These are phyloP conservation scores for Biscogniauxia mediterranea DNA, from an alignment of 2,329 filamentous ascomycete genomes.

Conservation along the genomic window DNA sequence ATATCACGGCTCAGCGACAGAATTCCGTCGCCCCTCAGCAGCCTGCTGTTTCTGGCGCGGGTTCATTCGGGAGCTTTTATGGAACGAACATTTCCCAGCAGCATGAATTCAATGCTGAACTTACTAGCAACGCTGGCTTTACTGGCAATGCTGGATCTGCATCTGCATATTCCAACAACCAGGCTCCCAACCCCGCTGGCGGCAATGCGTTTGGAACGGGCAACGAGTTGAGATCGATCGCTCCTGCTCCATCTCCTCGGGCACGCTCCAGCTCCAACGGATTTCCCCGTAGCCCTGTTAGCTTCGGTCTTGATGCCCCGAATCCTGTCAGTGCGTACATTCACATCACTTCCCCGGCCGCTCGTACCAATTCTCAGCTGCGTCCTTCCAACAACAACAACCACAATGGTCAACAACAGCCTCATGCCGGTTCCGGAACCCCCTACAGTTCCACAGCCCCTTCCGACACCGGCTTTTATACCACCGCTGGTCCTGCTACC, in stretches of 20 bases:
- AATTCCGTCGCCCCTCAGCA: not conserved
- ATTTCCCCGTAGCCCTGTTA: not conserved
- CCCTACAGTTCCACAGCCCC: too few species aligned
- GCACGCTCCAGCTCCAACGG: too few species aligned
- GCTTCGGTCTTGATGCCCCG: not conserved
- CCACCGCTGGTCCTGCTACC: too few species aligned
- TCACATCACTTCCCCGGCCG: not conserved
- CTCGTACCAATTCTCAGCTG: not conserved
- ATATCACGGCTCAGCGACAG: not conserved
- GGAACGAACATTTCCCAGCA: not conserved
- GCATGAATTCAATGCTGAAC: not conserved
- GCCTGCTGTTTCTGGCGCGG: too few species aligned
- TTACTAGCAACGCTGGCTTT: not conserved
- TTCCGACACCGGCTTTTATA: too few species aligned
- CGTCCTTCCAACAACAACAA: too few species aligned
- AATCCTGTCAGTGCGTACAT: not conserved
- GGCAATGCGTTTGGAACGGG: not conserved
- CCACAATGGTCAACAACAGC: not conserved
- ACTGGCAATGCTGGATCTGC: not conserved
- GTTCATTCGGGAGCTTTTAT: not conserved
- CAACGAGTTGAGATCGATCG: not conserved
- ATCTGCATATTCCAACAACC: not conserved
- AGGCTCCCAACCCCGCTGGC: not conserved
- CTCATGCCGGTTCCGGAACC: not conserved
- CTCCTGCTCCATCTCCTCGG: not conserved